phyloP scores from a whole-genome alignment of 1,284 basidiomycete species.

The Ustilago hordei region DNA sequence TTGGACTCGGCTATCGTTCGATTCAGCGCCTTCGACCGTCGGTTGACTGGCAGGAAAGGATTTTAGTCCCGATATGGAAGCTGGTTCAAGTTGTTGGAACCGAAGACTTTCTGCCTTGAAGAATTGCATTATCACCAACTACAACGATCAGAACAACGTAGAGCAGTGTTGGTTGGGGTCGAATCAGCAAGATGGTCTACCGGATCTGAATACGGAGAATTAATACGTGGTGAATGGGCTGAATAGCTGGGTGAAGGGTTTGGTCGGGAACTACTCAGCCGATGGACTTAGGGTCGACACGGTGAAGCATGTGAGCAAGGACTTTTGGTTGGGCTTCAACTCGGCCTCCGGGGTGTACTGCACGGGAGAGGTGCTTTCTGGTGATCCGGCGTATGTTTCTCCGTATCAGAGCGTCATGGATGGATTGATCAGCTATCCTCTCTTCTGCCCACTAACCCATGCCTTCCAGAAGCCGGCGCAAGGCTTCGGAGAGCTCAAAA shows the following conservation, averaged over 20 bases:
- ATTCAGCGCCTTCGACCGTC: background rate
- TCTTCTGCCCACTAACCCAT: conserved; percentile 80
- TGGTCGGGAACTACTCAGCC: conserved; percentile 77
- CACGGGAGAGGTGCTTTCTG: conserved; percentile 81
- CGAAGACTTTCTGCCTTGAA: too few species aligned
- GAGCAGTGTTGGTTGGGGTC: conserved; percentile 82
- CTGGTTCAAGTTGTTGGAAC: too few species aligned
- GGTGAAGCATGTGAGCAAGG: conserved; percentile 75
- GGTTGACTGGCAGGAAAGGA: background rate
- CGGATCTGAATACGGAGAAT: conserved; percentile 80
- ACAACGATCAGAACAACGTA: conserved; percentile 76
- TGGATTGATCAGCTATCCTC: conserved; percentile 76
- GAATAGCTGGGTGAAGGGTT: conserved; percentile 75
- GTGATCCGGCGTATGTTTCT: conserved; percentile 73
- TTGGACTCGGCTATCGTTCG: conserved; percentile 6
- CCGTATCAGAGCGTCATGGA: conserved; percentile 70
- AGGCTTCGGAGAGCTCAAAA: conserved; percentile 56
- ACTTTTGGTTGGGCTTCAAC: conserved; percentile 80
- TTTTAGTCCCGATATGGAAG: conserved; percentile 16
- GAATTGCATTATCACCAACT: conserved; percentile 75
- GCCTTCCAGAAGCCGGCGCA: conserved; percentile 73
- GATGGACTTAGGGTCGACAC: conserved; percentile 83
- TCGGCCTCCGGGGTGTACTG: conserved; percentile 81
- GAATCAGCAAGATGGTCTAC: conserved; percentile 75
- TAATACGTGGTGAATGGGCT: conserved; percentile 74